phyloP scores from a whole-genome alignment of 2,329 filamentous ascomycete genomes.

The Uncinocarpus reesii region DNA sequence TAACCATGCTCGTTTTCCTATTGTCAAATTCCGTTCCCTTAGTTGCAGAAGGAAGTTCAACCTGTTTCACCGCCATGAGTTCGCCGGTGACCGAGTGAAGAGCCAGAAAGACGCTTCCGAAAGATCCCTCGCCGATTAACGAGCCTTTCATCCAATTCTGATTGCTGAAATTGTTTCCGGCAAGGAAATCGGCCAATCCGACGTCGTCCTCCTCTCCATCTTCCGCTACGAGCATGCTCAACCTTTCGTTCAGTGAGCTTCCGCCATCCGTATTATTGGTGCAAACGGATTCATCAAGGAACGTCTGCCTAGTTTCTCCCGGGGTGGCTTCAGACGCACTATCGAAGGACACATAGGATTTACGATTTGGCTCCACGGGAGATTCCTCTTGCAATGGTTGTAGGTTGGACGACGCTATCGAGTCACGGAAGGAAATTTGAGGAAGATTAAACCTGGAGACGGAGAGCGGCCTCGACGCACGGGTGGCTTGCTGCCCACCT shows the following conservation, averaged over 20 bases:
- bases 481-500: slow-evolving; percentile 38
- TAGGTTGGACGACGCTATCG: slow-evolving; percentile 76
- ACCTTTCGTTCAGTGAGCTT: slow-evolving; percentile 68
- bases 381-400: slow-evolving; percentile 89
- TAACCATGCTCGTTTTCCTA: slow-evolving; percentile 96
- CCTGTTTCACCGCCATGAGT: slow-evolving; percentile 96
- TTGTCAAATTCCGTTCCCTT: slow-evolving; percentile 70
- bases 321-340: slow-evolving; percentile 41
- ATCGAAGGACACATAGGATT: slow-evolving; percentile 77
- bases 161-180: slow-evolving; percentile 88
- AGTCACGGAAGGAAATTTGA: slow-evolving; percentile 66
- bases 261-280: slow-evolving; percentile 47
- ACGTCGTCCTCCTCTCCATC: slow-evolving; percentile 89
- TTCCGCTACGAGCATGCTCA: slow-evolving; percentile 74
- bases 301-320: slow-evolving; percentile 72
- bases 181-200: slow-evolving; percentile 78
- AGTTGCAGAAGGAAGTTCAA: slow-evolving; percentile 74
- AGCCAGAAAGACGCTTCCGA: slow-evolving; percentile 89
- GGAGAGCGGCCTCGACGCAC: slow-evolving; percentile 49
- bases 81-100: slow-evolving; percentile 93
- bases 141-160: slow-evolving; percentile 99
- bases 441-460: slow-evolving; percentile 49
- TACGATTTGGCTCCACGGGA: slow-evolving; percentile 73
- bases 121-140: slow-evolving; percentile 91
- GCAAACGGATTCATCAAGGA: slow-evolving; percentile 73